Conservation (phyloP, 31 red algal genomes). For the Asparagopsis taxiformis region DNA sequence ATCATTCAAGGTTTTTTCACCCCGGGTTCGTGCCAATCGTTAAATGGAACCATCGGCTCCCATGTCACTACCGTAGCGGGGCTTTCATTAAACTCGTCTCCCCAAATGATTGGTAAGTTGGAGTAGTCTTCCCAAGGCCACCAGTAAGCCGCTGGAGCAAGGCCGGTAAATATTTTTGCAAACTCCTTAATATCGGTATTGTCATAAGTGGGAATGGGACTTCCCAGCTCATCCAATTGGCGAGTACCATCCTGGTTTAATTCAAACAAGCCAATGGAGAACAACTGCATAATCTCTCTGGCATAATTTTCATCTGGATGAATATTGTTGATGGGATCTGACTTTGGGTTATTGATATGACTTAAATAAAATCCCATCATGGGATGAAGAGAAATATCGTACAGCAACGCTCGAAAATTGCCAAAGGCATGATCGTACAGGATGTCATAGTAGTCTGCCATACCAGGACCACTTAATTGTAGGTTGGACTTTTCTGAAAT, state of each 20-base stretch:
- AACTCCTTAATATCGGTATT: conserved; percentile 16
- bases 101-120: too few relatives aligned
- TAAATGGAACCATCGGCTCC: too few relatives aligned
- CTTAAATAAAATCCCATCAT: conserved; percentile 14
- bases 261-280: conserved; percentile 13
- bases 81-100: too few relatives aligned
- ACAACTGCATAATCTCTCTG: conserved; percentile 22
- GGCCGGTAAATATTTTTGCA: conserved; percentile 16
- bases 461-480: not conserved
- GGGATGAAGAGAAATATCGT: conserved; percentile 12
- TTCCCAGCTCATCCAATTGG: conserved; percentile 4
- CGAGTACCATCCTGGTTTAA: conserved; percentile 15
- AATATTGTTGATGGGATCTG: not conserved
- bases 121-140: too few relatives aligned
- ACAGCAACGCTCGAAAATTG: conserved; percentile 11
- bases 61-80: too few relatives aligned
- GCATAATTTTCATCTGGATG: conserved; percentile 31
- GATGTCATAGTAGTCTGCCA: conserved; percentile 21
- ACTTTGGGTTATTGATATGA: conserved; percentile 8
- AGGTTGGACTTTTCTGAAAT: conserved; percentile 2
- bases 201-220: conserved; percentile 17
- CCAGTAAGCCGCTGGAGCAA: not conserved
- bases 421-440: conserved; percentile 7
- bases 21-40: too few relatives aligned
- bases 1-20: too few relatives aligned